Conservation (phyloP, 1,284 basidiomycete genomes). For the Ceratobasidium papillatum region DNA sequence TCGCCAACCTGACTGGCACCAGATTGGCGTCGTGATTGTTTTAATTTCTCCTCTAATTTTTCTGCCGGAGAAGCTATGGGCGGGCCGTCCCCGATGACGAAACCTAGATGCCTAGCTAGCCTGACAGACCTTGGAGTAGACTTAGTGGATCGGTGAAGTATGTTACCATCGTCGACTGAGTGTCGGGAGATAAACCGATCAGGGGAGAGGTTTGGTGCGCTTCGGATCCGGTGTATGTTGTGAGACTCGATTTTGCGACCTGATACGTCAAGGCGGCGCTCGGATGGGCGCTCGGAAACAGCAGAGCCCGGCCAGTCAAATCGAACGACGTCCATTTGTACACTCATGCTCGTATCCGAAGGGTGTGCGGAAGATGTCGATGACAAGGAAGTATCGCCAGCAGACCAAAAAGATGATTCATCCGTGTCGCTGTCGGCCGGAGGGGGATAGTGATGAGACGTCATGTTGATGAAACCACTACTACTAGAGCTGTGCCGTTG, state of each 20-base stretch:
- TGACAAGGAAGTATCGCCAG: constrained; percentile 24
- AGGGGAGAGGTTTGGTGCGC: constrained; percentile 20
- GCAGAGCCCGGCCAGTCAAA: constrained; percentile 31
- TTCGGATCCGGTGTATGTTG: constrained; percentile 16
- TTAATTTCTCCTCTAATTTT: constrained; percentile 14
- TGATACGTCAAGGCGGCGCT: neutral
- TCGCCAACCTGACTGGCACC: neutral
- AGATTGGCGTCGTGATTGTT: neutral
- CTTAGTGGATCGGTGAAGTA: constrained; percentile 16
- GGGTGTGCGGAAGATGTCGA: neutral
- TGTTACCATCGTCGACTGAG: neutral
- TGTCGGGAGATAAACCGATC: constrained; percentile 23
- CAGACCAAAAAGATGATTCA: constrained; percentile 32
- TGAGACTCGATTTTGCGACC: neutral
- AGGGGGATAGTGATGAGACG: neutral
- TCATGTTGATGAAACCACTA: constrained; percentile 37
- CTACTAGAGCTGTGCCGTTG: constrained; percentile 16
- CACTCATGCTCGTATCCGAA: constrained; percentile 32
- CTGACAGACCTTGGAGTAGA: constrained; percentile 29
- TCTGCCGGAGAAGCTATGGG: neutral
- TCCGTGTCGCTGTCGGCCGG: constrained; percentile 26
- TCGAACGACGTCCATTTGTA: constrained; percentile 36
- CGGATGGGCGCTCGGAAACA: neutral
- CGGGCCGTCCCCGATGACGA: constrained; percentile 22
- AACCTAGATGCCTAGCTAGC: constrained; percentile 28